Evolutionary conservation across 805 yeast genomes (phyloP), one percentile per base, ranked within the genome.

Genomic region (Myxozyma vanderwaltii): DNA sequence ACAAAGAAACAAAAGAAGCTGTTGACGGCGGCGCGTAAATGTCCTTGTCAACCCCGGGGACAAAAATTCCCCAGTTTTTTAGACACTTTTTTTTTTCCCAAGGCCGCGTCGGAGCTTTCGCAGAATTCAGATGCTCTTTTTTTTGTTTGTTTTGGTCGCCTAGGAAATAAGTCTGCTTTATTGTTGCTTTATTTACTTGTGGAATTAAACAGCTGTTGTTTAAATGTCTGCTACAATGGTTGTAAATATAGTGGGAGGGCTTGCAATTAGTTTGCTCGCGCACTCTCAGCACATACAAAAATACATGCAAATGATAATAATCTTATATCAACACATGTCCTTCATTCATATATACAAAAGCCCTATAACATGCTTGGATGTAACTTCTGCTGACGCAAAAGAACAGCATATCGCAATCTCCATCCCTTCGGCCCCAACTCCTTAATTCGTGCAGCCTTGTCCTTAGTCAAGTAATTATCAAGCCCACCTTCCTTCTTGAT

Each of bases 401-500:
- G 72, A 15, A 94, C 84, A 57, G 84, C 82, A 72, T 86, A 91
- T 70, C 92, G 86, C 66, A 94, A 78, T 68, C 82, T 82, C 98
- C 98, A 94, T 35, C 98, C 99, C 58, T 82, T 79, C 55, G 91
- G 86, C 0, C 99, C 99, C 70, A 94, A 77, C 72, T 94, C 96
- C 77, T 94, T 94, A 65, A 89, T 79, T 76, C 99, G 81, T 2
- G 96, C 95, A 4, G 95, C 79, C 66, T 88, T 89, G 60, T 91
- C 96, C 74, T 94, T 94, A 44, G 84, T 80, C 62, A 94, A 74
- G 71, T 94, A 94, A 64, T 85, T 85, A 71, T 94, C 99, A 57
- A 94, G 78, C 4, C 99, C 99, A 63, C 99, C 99, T 73, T 92
- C 98, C 68, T 85, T 89, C 59, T 89, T 86, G 59, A 94, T 86